Percentiles rank a stretch among this genome's conserved stretches.
Conservation (phyloP, 2,329 filamentous ascomycete genomes). For the Neonectria ditissima region DNA sequence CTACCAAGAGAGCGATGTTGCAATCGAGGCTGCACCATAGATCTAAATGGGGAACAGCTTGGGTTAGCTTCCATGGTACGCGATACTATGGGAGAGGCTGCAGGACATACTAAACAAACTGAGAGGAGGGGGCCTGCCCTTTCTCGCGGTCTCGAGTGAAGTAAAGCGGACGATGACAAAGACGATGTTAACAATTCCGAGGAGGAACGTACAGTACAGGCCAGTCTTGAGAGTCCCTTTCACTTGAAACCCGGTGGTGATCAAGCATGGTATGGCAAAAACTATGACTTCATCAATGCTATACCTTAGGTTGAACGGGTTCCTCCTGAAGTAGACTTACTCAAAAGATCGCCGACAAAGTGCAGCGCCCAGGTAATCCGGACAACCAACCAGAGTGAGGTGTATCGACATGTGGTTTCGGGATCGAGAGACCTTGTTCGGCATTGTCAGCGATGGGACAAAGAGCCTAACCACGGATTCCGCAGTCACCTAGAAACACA, state of each 20-base stretch:
- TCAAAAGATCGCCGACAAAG: neutral
- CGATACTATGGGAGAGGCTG: neutral
- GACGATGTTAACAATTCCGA: neutral
- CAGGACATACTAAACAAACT: neutral
- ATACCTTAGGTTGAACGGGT: neutral
- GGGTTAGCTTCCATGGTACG: neutral
- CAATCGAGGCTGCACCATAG: conserved; percentile 32
- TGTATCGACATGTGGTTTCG: neutral
- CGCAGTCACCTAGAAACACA: neutral
- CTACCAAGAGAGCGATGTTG: conserved; percentile 33
- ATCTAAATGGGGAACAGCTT: neutral
- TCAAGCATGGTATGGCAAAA: neutral
- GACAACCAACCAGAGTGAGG: neutral
- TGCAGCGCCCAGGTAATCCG: neutral
- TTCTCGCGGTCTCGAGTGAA: neutral
- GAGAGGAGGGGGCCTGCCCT: neutral
- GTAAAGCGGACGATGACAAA: neutral
- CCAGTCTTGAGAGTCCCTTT: neutral
- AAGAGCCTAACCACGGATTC: neutral
- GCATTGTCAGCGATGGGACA: neutral
- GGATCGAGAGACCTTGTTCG: neutral
- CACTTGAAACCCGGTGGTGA: neutral
- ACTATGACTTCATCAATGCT: neutral
- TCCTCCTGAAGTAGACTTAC: neutral
- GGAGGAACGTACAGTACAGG: neutral